Conservation (phyloP, 1,284 basidiomycete genomes). For the Cutaneotrichosporon sp. region DNA sequence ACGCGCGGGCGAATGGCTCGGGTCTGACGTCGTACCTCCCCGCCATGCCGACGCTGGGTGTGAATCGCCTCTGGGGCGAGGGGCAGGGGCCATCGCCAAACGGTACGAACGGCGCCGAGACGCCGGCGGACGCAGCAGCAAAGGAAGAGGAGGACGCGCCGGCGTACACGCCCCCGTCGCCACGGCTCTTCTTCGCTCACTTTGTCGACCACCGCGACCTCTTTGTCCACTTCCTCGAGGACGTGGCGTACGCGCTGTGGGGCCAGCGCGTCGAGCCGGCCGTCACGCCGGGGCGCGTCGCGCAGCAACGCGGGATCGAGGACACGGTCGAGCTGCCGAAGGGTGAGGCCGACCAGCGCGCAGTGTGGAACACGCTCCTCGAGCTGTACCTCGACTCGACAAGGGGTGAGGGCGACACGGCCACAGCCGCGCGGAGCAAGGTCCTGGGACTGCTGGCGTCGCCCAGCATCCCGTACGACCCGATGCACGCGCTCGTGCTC, state of each 20-base stretch:
- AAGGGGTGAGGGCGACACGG: constrained; percentile 40
- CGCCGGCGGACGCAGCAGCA: neutral
- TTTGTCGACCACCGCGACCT: constrained; percentile 86
- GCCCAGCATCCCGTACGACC: constrained; percentile 72
- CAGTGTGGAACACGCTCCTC: constrained; percentile 94
- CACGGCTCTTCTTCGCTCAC: constrained; percentile 86
- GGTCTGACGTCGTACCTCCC: constrained; percentile 73
- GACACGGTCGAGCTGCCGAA: constrained; percentile 57
- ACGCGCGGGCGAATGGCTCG: constrained; percentile 53
- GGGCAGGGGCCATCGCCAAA: neutral
- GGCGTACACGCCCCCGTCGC: constrained; percentile 67
- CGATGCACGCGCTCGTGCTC: constrained; percentile 86
- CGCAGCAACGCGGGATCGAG: constrained; percentile 18
- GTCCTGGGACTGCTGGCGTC: constrained; percentile 69
- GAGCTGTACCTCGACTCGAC: constrained; percentile 81
- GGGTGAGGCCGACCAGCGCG: constrained; percentile 69
- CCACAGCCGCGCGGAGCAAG: constrained; percentile 54
- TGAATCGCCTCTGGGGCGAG: constrained; percentile 58
- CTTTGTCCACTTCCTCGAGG: constrained; percentile 87
- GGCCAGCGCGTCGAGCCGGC: constrained; percentile 65
- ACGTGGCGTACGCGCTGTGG: constrained; percentile 78
- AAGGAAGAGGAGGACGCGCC: constrained; percentile 19
- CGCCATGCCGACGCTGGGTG: constrained; percentile 48
- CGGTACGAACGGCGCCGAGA: neutral
- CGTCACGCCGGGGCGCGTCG: neutral